Conservation (phyloP, 345 rosid genomes). For the Eucalyptus virginea region DNA sequence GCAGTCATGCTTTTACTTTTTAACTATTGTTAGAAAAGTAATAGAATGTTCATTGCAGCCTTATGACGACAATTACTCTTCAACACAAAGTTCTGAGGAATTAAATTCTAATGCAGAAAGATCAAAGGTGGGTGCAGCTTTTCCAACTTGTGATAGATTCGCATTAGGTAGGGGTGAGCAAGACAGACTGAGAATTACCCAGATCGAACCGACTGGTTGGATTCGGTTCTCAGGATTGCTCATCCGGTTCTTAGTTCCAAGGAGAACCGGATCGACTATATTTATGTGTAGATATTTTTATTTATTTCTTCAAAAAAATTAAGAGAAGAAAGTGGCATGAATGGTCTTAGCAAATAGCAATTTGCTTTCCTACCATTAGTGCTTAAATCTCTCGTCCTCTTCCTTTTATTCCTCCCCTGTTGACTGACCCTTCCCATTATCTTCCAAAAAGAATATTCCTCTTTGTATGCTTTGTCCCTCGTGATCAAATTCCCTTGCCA, state of each 20-base stretch:
- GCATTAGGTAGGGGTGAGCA: background rate
- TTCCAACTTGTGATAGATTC: background rate
- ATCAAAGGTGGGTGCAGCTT: background rate
- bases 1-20: background rate
- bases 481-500: too few relatives aligned
- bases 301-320: too few relatives aligned
- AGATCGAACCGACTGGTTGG: accelerated
- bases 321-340: too few relatives aligned
- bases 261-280: accelerated
- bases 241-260: too few relatives aligned
- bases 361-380: too few relatives aligned
- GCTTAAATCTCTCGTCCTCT: too few relatives aligned
- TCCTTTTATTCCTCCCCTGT: too few relatives aligned
- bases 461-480: too few relatives aligned
- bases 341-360: accelerated
- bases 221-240: accelerated
- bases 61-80: background rate
- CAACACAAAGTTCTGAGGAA: background rate
- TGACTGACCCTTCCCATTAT: too few relatives aligned
- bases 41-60: background rate
- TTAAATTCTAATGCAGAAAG: background rate
- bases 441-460: too few relatives aligned
- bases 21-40: background rate
- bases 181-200: accelerated
- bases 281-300: too few relatives aligned